These are phyloP conservation scores for Paraphaeosphaeria sporulosa DNA, from an alignment of 2,329 filamentous ascomycete genomes.

Conservation along the genomic window DNA sequence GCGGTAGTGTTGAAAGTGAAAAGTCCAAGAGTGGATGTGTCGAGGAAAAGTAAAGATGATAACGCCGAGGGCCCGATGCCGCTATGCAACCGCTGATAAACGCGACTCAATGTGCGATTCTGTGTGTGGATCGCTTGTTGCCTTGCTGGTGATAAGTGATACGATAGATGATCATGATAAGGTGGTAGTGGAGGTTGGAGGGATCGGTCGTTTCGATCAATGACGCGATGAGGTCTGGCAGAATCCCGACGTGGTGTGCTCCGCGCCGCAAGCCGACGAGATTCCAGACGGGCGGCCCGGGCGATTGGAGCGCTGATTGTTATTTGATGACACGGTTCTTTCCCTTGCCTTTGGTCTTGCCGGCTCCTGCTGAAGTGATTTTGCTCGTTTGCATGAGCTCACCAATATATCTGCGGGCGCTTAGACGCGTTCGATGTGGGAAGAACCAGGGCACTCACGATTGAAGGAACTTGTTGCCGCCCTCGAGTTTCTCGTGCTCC, in stretches of 20 bases:
- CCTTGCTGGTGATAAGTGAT: slow-evolving; percentile 32
- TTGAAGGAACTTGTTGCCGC: slow-evolving; percentile 95
- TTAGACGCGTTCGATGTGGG: slow-evolving; percentile 22
- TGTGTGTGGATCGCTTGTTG: slow-evolving; percentile 23
- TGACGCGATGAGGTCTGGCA: slow-evolving; percentile 35
- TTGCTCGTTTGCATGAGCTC: slow-evolving; percentile 84
- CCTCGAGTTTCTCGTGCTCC: slow-evolving; percentile 96
- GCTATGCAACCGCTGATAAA: slow-evolving; percentile 49
- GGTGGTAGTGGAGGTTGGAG: slow-evolving; percentile 38
- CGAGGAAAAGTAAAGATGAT: slow-evolving; percentile 4
- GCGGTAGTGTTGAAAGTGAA: background rate
- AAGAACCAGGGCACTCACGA: slow-evolving; percentile 53
- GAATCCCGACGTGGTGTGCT: slow-evolving; percentile 37
- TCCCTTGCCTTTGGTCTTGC: slow-evolving; percentile 58
- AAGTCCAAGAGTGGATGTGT: slow-evolving; percentile 1
- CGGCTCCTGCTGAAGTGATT: slow-evolving; percentile 61
- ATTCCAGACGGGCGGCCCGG: slow-evolving; percentile 21
- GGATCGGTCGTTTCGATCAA: slow-evolving; percentile 39
- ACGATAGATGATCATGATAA: slow-evolving; percentile 43
- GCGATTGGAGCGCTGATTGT: slow-evolving; percentile 35
- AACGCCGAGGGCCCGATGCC: slow-evolving; percentile 16
- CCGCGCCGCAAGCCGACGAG: slow-evolving; percentile 25
- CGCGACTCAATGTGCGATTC: slow-evolving; percentile 29
- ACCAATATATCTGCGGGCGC: slow-evolving; percentile 80
- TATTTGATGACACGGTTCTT: slow-evolving; percentile 48